Percentiles rank a stretch among this genome's conserved stretches.
phyloP scores from a whole-genome alignment of 2,329 filamentous ascomycete genomes.

The Ceratocystis variospora region DNA sequence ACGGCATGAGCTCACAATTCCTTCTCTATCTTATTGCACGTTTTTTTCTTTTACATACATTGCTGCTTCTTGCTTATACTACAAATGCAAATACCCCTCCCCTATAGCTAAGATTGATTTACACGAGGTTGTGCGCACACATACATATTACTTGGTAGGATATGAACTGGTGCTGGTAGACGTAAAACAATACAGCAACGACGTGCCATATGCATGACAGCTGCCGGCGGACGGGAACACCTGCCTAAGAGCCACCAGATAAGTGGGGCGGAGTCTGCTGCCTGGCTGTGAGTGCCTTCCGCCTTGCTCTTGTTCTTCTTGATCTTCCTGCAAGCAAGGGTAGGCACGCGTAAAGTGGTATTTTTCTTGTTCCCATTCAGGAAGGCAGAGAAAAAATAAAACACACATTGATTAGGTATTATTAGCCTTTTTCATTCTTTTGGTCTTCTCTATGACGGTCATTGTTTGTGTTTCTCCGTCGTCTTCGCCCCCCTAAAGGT shows the following conservation, averaged over 20 bases:
- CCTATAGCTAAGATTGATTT: background rate
- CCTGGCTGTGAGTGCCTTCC: too few species aligned
- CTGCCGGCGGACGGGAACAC: too few species aligned
- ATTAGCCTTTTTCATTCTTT: background rate
- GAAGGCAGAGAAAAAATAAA: slow-evolving; percentile 1
- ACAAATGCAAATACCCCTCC: background rate
- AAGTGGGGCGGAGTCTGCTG: too few species aligned
- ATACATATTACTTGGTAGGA: too few species aligned
- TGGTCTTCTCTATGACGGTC: background rate
- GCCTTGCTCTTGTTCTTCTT: too few species aligned
- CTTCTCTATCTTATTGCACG: background rate
- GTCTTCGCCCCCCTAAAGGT: background rate
- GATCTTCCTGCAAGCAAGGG: background rate
- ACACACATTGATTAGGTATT: background rate
- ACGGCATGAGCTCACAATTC: background rate
- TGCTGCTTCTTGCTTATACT: background rate
- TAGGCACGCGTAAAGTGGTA: background rate
- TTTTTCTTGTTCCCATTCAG: slow-evolving; percentile 20
- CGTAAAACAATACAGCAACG: too few species aligned
- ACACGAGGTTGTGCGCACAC: too few species aligned
- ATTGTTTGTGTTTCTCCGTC: background rate
- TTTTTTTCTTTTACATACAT: background rate
- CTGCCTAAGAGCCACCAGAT: too few species aligned
- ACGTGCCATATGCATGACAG: too few species aligned
- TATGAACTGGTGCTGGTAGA: too few species aligned